Evolutionary conservation across 1,139 yeast genomes (phyloP).

Genomic region (Meyerozyma elateridarum): DNA sequence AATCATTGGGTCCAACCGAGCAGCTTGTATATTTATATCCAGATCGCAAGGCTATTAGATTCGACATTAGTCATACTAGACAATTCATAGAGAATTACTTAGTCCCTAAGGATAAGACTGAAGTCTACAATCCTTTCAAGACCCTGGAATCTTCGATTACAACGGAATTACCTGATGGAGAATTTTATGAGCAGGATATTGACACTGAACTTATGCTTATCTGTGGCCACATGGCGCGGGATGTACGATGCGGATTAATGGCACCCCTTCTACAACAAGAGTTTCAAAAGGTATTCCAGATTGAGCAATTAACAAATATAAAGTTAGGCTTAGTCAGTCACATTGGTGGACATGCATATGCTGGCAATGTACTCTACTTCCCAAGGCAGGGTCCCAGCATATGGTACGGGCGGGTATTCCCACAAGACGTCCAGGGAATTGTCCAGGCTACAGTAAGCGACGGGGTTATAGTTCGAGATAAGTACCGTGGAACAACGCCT

Average conservation of each 20-base stretch:
- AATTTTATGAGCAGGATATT: slow-evolving; percentile 19
- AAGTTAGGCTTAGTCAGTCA: slow-evolving; percentile 61
- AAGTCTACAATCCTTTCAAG: slow-evolving; percentile 32
- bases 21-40: slow-evolving; percentile 49
- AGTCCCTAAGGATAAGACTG: slow-evolving; percentile 23
- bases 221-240: slow-evolving; percentile 66
- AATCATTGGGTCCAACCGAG: slow-evolving; percentile 8
- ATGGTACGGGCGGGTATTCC: slow-evolving; percentile 72
- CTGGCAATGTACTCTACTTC: slow-evolving; percentile 65
- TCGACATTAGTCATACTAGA: slow-evolving; percentile 25
- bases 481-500: slow-evolving; percentile 60
- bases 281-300: slow-evolving; percentile 38
- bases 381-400: slow-evolving; percentile 38
- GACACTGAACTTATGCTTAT: slow-evolving; percentile 38
- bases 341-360: slow-evolving; percentile 75
- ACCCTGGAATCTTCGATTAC: slow-evolving; percentile 1
- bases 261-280: slow-evolving; percentile 57
- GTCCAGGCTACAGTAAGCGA: slow-evolving; percentile 47
- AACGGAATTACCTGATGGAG: too few relatives aligned
- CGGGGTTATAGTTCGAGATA: slow-evolving; percentile 46
- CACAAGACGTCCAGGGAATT: slow-evolving; percentile 63
- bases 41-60: slow-evolving; percentile 40
- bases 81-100: slow-evolving; percentile 42
- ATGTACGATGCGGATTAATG: slow-evolving; percentile 58
- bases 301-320: slow-evolving; percentile 22